Base-by-base conservation (phyloP, 371 early-diverging fungal genomes). In the Paraphysoderma sedebokerense region DNA sequence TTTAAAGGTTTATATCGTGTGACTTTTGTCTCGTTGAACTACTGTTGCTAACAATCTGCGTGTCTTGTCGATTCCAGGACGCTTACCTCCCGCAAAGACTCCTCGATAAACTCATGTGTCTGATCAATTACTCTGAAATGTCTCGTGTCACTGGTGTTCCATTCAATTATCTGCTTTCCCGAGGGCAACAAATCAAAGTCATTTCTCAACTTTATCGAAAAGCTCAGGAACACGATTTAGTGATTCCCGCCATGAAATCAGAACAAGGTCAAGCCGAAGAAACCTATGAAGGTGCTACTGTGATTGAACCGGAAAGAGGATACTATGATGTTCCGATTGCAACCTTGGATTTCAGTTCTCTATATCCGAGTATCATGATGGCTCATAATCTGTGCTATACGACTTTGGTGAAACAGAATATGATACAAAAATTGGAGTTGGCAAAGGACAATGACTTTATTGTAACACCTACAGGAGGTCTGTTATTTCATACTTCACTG, bases 281-380 rank as follows among this genome's bases (percentile, higher is more conserved):
- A 40, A 80, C 79, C 44, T 98, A 91, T 58, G 96, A 96, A 65
- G 99, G 99, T 35, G 99, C 98, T 12, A 95, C 87, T 11, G 99
- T 99, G 32, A 95, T 99, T 65, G 99, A 99, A 39, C 99, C 99
- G 23, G 72, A 76, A 38, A 85, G 77, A 55, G 99, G 98, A 9
- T 99, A 85, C 56, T 99, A 99, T 59, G 81, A 85, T 47, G 67
- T 76, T 3, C 98, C 98, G 1, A 92, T 99, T 53, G 90, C 99
- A 7, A 98, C 99, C 0, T 76, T 99, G 20, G 99, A 99, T 79
- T 99, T 99, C 67, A 85, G 85, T 0, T 98, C 98, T 0, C 76
- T 99, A 60, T 99, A 99, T 65, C 99, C 99, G 9, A 97, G 98
- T 9, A 99, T 99, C 57, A 99, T 99, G 92, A 98, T 98, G 81